Base-by-base conservation (phyloP, 768 basidiomycete genomes). In the Leccinum rimulosum region DNA sequence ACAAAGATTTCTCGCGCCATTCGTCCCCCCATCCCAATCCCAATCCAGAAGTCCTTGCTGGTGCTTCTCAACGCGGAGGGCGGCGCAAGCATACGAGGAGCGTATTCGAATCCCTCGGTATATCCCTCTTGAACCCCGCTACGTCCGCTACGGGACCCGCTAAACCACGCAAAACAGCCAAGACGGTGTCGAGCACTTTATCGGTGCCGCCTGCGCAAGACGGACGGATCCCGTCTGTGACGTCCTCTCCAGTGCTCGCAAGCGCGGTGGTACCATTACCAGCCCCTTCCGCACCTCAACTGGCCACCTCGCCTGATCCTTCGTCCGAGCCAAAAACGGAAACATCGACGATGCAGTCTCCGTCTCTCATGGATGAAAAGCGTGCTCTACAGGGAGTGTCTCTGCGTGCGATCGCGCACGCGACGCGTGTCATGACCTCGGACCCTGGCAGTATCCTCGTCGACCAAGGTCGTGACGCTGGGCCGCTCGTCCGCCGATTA, bases 371-470 rank as follows among this genome's bases (percentile, higher is more conserved):
- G 6, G 74, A 68, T 45, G 72, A 73, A 33, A 73, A 73, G 45
- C 70, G 61, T 43, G 69, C 56, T 7, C 74, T 68, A 0, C 91
- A 93, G 66, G 88, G 90, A 1, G 72, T 85, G 0, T 82, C 89
- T 0, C 69, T 94, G 2, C 83, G 84, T 6, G 92, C 92, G 2
- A 91, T 94, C 56, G 82, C 83, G 17, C 86, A 93, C 56, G 91
- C 92, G 1, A 93, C 88, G 1, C 84, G 92, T 3, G 87, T 93
- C n/a, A 93, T 94, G 91, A 89, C 89, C 0, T 79, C 84, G 3
- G 90, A 90, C 64, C 82, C 91, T 0, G 76, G 81, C 12, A 91
- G 89, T 63, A 83, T 94, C 57, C 80, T 94, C 10, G 80, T 82
- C 0, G 88, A 93, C 69, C 81, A 85, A 58, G 90, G 88, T 0